Percentiles rank a stretch among this genome's conserved stretches.
phyloP scores from a whole-genome alignment of 2,329 filamentous ascomycete species.

The Pseudogymnoascus verrucosus region DNA sequence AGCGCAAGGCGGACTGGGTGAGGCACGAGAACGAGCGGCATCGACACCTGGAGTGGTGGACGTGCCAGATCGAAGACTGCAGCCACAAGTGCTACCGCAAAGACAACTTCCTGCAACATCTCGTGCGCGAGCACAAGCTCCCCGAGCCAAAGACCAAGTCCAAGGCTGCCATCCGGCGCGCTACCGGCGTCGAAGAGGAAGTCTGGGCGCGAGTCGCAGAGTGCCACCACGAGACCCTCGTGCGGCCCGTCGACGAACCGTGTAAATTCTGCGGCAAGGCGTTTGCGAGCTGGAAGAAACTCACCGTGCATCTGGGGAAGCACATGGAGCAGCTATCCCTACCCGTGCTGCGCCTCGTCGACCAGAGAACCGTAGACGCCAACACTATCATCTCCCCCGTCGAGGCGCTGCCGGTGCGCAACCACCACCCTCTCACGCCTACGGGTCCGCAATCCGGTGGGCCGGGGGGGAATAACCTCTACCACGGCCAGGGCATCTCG shows the following conservation, averaged over 20 bases:
- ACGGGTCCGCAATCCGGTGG: neutral
- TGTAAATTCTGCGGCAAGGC: slow-evolving; percentile 81
- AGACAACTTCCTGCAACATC: slow-evolving; percentile 87
- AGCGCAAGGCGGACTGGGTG: slow-evolving; percentile 93
- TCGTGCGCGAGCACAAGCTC: slow-evolving; percentile 85
- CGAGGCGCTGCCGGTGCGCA: slow-evolving; percentile 42
- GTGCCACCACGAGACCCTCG: slow-evolving; percentile 63
- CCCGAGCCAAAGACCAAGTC: slow-evolving; percentile 72
- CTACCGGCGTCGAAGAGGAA: slow-evolving; percentile 45
- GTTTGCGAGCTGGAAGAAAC: slow-evolving; percentile 82
- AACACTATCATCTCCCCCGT: slow-evolving; percentile 63
- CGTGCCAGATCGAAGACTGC: slow-evolving; percentile 73
- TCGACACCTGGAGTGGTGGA: slow-evolving; percentile 85
- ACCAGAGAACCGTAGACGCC: slow-evolving; percentile 42
- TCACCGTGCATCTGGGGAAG: slow-evolving; percentile 86
- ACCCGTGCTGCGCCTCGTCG: slow-evolving; percentile 61
- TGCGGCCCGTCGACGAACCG: slow-evolving; percentile 63
- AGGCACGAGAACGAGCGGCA: slow-evolving; percentile 89
- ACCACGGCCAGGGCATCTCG: neutral
- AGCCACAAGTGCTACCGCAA: slow-evolving; percentile 76
- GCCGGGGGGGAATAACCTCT: neutral
- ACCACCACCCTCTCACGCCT: slow-evolving; percentile 19
- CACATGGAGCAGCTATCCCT: slow-evolving; percentile 91
- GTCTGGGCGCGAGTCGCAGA: slow-evolving; percentile 72
- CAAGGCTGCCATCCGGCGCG: slow-evolving; percentile 57